phyloP scores from a whole-genome alignment of 1,139 yeast species.

The Debaryomyces nepalensis region DNA sequence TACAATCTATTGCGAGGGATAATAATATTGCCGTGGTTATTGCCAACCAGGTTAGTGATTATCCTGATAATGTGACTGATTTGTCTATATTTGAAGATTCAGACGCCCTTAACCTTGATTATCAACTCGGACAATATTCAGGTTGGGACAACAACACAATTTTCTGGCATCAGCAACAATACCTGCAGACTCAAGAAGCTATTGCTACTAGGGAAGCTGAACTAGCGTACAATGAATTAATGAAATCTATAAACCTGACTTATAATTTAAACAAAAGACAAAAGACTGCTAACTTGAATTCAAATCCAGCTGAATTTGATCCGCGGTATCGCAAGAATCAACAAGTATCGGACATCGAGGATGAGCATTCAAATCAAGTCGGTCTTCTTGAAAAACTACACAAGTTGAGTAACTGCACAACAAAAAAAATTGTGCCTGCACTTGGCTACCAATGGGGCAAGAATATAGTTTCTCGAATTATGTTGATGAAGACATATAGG shows the following conservation, averaged over 20 bases:
- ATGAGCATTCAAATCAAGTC: constrained; percentile 15
- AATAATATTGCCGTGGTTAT: constrained; percentile 66
- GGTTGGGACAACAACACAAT: constrained; percentile 70
- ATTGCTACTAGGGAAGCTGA: constrained; percentile 17
- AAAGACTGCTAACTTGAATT: constrained; percentile 8
- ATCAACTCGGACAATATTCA: constrained; percentile 71
- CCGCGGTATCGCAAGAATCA: constrained; percentile 14
- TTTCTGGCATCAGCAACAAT: constrained; percentile 18
- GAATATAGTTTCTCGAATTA: constrained; percentile 34
- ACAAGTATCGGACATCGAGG: neutral
- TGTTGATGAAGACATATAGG: constrained; percentile 39
- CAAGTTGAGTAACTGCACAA: constrained; percentile 18
- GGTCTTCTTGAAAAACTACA: constrained; percentile 22
- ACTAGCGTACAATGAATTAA: constrained; percentile 18
- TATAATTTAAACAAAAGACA: constrained; percentile 15
- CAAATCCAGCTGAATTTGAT: constrained; percentile 13
- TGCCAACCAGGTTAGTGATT: constrained; percentile 82
- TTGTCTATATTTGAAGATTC: constrained; percentile 23
- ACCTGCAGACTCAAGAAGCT: neutral
- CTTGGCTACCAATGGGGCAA: constrained; percentile 49
- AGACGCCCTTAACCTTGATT: constrained; percentile 51
- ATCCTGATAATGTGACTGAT: constrained; percentile 30
- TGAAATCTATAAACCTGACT: constrained; percentile 16
- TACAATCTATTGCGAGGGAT: constrained; percentile 54
- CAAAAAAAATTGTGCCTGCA: constrained; percentile 40